Evolutionary conservation across 2,329 filamentous ascomycete genomes (phyloP).

Genomic region (Penicillium nordicum): DNA sequence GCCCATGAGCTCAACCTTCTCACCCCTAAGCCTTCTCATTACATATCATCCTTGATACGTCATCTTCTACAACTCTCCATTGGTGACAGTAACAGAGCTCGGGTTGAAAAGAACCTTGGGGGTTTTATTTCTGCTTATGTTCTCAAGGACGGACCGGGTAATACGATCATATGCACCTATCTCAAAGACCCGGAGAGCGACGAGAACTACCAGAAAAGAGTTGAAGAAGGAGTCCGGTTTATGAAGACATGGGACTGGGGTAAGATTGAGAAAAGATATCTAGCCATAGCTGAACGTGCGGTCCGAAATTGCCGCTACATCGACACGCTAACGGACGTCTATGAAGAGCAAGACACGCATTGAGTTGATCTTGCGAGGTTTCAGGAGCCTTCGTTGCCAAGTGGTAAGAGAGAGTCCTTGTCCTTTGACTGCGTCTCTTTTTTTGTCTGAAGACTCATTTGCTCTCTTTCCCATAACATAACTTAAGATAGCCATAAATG

Average conservation of each 20-base stretch:
- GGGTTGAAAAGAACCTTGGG: not conserved
- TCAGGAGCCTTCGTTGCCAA: not conserved
- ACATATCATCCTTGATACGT: not conserved
- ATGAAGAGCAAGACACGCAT: not conserved
- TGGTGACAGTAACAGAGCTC: fast-evolving
- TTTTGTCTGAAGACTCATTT: not conserved
- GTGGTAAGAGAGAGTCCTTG: no score
- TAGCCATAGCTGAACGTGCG: not conserved
- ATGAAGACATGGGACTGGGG: not conserved
- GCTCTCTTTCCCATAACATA: not conserved
- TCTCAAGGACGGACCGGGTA: not conserved
- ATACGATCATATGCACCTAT: not conserved
- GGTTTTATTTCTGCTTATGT: not conserved
- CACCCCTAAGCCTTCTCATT: not conserved
- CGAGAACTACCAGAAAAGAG: not conserved
- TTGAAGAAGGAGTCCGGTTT: not conserved
- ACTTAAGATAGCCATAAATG: not conserved
- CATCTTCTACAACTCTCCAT: not conserved
- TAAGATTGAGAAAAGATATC: not conserved
- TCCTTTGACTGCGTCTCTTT: not conserved
- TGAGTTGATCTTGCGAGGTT: not conserved
- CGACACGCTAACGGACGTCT: not conserved
- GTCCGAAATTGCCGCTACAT: not conserved
- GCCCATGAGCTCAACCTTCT: not conserved
- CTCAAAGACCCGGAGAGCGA: not conserved